Evolutionary conservation across 805 yeast species (phyloP), one percentile per base, ranked within the genome.

Genomic region (Isabelozyma heimii): DNA sequence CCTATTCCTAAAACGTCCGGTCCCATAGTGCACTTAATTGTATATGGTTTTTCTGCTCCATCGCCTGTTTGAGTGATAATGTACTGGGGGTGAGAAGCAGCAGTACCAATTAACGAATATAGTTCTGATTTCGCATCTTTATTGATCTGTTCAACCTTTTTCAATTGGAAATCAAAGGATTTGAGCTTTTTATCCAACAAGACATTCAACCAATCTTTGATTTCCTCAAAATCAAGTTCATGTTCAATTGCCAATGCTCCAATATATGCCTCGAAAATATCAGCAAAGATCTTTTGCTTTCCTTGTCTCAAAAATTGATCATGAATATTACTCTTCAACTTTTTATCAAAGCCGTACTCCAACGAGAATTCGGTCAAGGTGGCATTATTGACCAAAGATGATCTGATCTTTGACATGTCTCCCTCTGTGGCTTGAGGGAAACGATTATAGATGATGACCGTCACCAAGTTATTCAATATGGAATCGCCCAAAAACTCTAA

Each of bases 401-500:
- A 75, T 59, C 98, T 80, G 44, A 87, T 68, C 40, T 75, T 76
- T 0, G 97, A 83, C 52, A 92, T 67, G 38, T 82, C 84, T 37
- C 98, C 98, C 73, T 94, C 98, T 20, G 82, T 72, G 41, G 84
- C 85, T 41, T 75, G 68, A 0, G 95, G 94, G 57, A 85, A 87
- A 47, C 77, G 66, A 26, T 80, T 75, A 58, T 77, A 90, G 14
- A 89, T 73, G 40, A 91, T 75, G 49, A 79, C 70, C 0, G 97
- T 85, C 47, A 87, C 83, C n/a, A 85, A 72, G 47, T 79, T 79
- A 60, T 89, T 87, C 50, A 92, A 70, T 16, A 90, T 80, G 0
- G 97, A 84, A 69, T 92, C 98, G 13, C 98, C 98, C 41, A 89
- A 70, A 61, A 90, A 92, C 69, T 92, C 98, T 17, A 91, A 72